A percentile compares a stretch with the other conserved stretches of the same genome.
These are phyloP conservation scores for Apostasia ramifera DNA, from an alignment of 106 monocot genomes.

Conservation along the genomic window DNA sequence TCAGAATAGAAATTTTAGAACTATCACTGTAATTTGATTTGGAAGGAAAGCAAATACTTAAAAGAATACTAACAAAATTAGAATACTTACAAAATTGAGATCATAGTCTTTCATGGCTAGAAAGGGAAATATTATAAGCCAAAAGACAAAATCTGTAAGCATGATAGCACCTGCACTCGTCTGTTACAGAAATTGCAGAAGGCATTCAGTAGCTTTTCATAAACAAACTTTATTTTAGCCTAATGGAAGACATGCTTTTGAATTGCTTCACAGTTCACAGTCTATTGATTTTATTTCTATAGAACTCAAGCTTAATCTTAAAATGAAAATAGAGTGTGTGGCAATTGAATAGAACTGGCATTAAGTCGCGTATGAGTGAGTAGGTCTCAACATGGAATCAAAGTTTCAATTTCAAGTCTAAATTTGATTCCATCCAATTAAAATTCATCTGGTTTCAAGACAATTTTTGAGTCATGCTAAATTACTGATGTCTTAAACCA, in stretches of 20 bases:
- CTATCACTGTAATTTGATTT: too few relatives aligned
- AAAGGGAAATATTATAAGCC: slow-evolving; percentile 91
- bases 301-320: neutral
- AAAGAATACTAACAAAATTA: too few relatives aligned
- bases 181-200: slow-evolving; percentile 23
- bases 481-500: too few relatives aligned
- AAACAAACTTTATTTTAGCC: neutral
- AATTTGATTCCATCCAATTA: too few relatives aligned
- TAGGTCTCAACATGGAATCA: neutral
- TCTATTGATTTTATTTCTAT: neutral
- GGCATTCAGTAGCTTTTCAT: neutral
- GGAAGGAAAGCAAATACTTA: too few relatives aligned
- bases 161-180: slow-evolving; percentile 98
- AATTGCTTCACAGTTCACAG: neutral
- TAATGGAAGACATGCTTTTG: neutral
- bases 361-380: neutral
- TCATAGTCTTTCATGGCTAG: slow-evolving; percentile 81
- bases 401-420: too few relatives aligned
- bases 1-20: too few relatives aligned
- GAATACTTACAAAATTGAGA: slow-evolving; percentile 77
- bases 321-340: too few relatives aligned
- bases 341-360: neutral
- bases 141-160: slow-evolving; percentile 94
- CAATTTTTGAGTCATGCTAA: too few relatives aligned
- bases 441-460: too few relatives aligned